Conservation (phyloP, 163 green algal genomes). For the Prototheca stagnorum region DNA sequence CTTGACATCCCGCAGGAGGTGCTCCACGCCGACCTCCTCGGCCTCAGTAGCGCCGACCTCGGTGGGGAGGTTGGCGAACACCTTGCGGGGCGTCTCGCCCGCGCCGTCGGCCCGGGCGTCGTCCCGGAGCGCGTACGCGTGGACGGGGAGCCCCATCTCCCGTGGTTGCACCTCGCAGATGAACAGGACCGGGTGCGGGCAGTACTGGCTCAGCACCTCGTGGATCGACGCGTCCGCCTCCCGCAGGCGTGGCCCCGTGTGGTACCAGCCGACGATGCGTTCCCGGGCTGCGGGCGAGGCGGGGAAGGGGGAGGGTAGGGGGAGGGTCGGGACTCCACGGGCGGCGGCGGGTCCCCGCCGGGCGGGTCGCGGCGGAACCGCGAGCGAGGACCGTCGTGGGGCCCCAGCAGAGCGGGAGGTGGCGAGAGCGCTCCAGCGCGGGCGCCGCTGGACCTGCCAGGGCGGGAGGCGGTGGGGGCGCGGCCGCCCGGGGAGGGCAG, state of each 20-base stretch:
- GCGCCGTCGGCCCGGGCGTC: conserved; percentile 84
- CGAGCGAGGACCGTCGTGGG: neutral
- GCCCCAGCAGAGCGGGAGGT: no score
- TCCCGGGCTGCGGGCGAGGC: conserved; percentile 80
- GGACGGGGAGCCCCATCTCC: conserved; percentile 80
- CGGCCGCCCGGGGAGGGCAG: no score
- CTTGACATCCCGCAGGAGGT: conserved; percentile 89
- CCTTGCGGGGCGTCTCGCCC: conserved; percentile 69
- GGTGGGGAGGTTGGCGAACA: conserved; percentile 77
- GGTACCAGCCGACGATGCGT: conserved; percentile 94
- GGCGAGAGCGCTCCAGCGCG: no score
- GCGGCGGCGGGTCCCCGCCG: no score
- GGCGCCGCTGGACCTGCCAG: no score
- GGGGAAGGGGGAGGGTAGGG: no score
- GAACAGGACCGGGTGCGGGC: conserved; percentile 68
- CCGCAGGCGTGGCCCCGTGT: conserved; percentile 81
- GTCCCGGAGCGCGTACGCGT: conserved; percentile 78
- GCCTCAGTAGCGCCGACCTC: conserved; percentile 92
- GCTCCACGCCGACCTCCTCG: conserved; percentile 96
- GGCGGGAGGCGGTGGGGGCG: no score
- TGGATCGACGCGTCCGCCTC: conserved; percentile 91
- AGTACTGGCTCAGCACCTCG: conserved; percentile 62
- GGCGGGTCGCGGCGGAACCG: neutral
- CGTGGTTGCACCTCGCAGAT: conserved; percentile 93
- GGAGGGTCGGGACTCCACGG: no score